Evolutionary conservation across 1,284 basidiomycete genomes (phyloP), one percentile per base, ranked within the genome.

Genomic region (Sparassis latifolia): DNA sequence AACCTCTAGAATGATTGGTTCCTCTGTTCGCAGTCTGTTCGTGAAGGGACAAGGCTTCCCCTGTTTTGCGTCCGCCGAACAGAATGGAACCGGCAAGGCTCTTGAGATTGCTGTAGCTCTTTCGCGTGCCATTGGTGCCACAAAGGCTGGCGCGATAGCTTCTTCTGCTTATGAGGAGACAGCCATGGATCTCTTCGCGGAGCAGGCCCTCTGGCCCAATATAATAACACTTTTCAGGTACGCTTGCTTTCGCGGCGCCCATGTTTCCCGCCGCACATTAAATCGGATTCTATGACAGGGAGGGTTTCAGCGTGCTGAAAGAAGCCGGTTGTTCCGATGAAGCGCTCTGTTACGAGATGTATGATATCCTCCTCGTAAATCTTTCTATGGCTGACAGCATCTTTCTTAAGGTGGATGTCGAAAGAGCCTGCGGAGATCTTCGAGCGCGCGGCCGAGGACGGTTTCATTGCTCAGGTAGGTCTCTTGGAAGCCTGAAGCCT

Each of bases 401-500:
- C 12, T 42, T 27, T 42, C 31, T 51, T 33, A 49, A 83, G 80
- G 79, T 82, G 81, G 81, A 84, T 84, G 80, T 83, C 82, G 32
- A 84, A 82, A 58, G 81, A 84, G 58, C 81, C 82, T 2, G 80
- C 82, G n/a, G 82, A 83, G 56, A 82, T 84, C 43, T 84, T 84
- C 61, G 81, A 84, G 62, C 70, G 79, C 31, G 80, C 82, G 5
- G 81, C 81, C 2, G 81, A 84, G 54, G 80, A 83, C 42, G 82
- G 82, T 12, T 82, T 84, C 62, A 76, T 83, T 48, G 63, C 62
- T 29, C 81, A 82, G 67, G 79, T 74, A 48, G 33, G 55, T 50
- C 10, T 51, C 12, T 44, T 5, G 45, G 27, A 32, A 4, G n/a
- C 33, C 44, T n/a, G 29, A 9, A 9, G 29, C n/a, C 32, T 10